Base-by-base conservation (phyloP, 2,329 filamentous ascomycete species). In the Fusarium setosum region DNA sequence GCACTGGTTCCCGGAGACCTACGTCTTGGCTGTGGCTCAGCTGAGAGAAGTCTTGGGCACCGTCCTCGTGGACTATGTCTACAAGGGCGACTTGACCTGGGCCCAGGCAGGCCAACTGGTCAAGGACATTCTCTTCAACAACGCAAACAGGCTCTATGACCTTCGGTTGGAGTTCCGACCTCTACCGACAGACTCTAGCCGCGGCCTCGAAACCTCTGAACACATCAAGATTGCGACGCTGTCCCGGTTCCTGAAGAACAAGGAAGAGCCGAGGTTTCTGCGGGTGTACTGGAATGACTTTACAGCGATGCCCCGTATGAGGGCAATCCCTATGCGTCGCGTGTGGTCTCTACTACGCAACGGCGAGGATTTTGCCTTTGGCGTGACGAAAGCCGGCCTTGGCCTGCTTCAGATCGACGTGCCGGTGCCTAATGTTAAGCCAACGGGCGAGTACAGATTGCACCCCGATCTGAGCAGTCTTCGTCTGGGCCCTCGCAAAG, bases 241-340 rank as follows among this genome's bases (percentile, higher is more conserved):
- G 34, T 56, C 65, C 3, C 52, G 56, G 9, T 73, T 90, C 69
- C 74, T 88, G 10, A 74, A 77, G 17, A 74, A 78, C 17, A 82
- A 89, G 54, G 77, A 83, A 0, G 74, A 79, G 0, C 79, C 88
- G 5, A 87, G 89, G 61, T 94, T 90, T 71, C 77, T 96, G 17
- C 89, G 92, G 62, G 80, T 95, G 12, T 90, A 91, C 75, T 96
- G 91, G 88, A 81, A 91, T 21, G 93, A 96, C 76, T 90, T 92
- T 75, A 93, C 92, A n/a, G 87, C 88, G 3, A 90, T 86, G 3
- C 75, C 88, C 1, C 85, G 91, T 15, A 84, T 88, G 65, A 86
- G 92, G 4, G 85, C 93, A 63, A 77, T 96, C 3, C 92, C 92
- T 0, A 83, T 91, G 40, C 79, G 82, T 1, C 83, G 84, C 37